Conservation (phyloP, 2,329 filamentous ascomycete species). For the Thermoascus crustaceus region DNA sequence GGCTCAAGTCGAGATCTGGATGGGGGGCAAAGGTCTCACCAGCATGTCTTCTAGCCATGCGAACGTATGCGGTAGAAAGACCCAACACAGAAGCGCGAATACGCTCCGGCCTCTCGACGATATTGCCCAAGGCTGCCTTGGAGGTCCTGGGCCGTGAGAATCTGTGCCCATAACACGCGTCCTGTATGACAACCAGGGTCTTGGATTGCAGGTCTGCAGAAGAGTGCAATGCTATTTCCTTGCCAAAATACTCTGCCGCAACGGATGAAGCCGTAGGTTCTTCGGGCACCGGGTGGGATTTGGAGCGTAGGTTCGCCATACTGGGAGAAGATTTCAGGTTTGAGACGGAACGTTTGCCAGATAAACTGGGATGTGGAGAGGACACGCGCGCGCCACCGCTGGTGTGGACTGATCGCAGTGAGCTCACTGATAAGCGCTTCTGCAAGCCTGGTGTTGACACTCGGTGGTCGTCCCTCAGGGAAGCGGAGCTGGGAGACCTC, state of each 20-base stretch:
- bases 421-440: slow-evolving; percentile 31
- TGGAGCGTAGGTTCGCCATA: slow-evolving; percentile 20
- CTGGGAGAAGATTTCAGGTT: slow-evolving; percentile 17
- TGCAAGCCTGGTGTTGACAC: slow-evolving; percentile 28
- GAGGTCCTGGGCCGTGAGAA: slow-evolving; percentile 76
- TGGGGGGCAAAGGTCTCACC: slow-evolving; percentile 62
- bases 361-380: slow-evolving; percentile 24
- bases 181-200: slow-evolving; percentile 79
- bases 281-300: slow-evolving; percentile 17
- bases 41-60: slow-evolving; percentile 72
- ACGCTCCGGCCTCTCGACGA: slow-evolving; percentile 89
- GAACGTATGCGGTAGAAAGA: slow-evolving; percentile 78
- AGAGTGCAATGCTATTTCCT: slow-evolving; percentile 60
- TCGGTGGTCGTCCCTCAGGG: slow-evolving; percentile 29
- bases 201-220: slow-evolving; percentile 39
- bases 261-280: slow-evolving; percentile 46
- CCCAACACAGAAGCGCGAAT: slow-evolving; percentile 78
- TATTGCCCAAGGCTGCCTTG: slow-evolving; percentile 62
- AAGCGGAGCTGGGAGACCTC: slow-evolving; percentile 27
- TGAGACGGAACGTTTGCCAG: slow-evolving; percentile 28
- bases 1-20: slow-evolving; percentile 49
- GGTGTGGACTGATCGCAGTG: slow-evolving; percentile 27
- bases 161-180: slow-evolving; percentile 90
- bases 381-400: slow-evolving; percentile 16
- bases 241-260: slow-evolving; percentile 60